These are phyloP conservation scores for Calendula officinalis DNA, from an alignment of 129 eudicot genomes.

Conservation along the genomic window DNA sequence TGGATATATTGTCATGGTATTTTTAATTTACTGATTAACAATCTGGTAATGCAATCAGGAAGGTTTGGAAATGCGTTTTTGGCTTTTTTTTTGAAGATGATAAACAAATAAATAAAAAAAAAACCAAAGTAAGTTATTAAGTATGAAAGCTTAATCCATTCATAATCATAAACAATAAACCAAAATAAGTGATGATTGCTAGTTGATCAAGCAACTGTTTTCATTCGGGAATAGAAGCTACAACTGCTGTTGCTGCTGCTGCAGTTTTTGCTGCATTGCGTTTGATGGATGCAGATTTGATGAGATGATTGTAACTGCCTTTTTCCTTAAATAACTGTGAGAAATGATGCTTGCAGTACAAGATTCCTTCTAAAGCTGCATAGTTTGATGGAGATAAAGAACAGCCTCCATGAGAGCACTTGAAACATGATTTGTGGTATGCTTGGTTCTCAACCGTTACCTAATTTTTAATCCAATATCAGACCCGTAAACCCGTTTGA, in stretches of 20 bases:
- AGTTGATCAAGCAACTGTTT: constrained; percentile 11
- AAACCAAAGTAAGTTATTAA: constrained; percentile 30
- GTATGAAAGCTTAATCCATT: constrained; percentile 29
- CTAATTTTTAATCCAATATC: constrained; percentile 33
- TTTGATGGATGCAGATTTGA: constrained; percentile 83
- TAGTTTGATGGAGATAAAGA: constrained; percentile 83
- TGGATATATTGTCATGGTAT: background rate
- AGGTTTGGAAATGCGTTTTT: background rate
- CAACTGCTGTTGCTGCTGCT: constrained; percentile 32
- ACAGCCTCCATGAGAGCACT: constrained; percentile 97
- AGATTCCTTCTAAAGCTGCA: constrained; percentile 82
- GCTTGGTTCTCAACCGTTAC: constrained; percentile 88
- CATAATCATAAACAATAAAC: constrained; percentile 29
- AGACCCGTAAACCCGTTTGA: background rate
- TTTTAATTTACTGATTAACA: background rate
- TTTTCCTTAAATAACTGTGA: constrained; percentile 96
- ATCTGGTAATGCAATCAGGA: too few relatives aligned
- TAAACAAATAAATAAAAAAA: too few relatives aligned
- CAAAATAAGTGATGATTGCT: constrained; percentile 21
- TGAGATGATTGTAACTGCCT: constrained; percentile 92
- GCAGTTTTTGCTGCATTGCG: constrained; percentile 43
- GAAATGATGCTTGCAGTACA: constrained; percentile 96
- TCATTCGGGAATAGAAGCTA: constrained; percentile 65
- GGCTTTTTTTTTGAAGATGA: background rate
- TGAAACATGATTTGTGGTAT: constrained; percentile 89